Evolutionary conservation across 1,284 basidiomycete species (phyloP).

Genomic region (Heterobasidion parviporum): DNA sequence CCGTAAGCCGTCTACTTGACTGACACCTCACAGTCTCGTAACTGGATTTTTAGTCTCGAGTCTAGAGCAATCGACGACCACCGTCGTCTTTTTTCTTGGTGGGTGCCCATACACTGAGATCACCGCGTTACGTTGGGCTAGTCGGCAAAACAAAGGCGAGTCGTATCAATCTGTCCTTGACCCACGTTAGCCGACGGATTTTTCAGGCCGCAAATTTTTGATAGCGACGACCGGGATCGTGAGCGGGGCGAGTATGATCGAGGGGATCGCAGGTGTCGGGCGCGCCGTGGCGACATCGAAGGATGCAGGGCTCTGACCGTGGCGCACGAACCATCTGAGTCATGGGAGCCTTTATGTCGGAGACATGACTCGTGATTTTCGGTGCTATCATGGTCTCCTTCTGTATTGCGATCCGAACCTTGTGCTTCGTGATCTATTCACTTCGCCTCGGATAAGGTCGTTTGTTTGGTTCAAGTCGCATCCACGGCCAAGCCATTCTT

Average conservation of each 20-base stretch:
- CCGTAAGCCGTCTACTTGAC: conserved; percentile 28
- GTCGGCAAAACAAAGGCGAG: conserved; percentile 71
- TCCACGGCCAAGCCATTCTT: background rate
- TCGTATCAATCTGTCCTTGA: conserved; percentile 9
- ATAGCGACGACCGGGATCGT: conserved; percentile 87
- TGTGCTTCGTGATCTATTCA: background rate
- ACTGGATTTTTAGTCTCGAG: conserved; percentile 29
- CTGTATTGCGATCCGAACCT: too few species aligned
- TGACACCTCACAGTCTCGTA: background rate
- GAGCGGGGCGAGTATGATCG: conserved; percentile 66
- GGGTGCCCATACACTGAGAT: conserved; percentile 98
- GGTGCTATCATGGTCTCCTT: too few species aligned
- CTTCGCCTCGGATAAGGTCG: background rate
- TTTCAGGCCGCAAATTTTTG: conserved; percentile 70
- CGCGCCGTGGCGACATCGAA: conserved; percentile 17
- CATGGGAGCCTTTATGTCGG: background rate
- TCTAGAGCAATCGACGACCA: conserved; percentile 59
- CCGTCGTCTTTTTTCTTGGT: conserved; percentile 96
- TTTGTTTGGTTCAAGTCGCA: background rate
- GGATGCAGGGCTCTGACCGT: conserved; percentile 23
- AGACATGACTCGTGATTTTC: too few species aligned
- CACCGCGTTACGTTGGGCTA: conserved; percentile 88
- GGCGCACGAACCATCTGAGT: background rate
- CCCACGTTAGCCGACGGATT: background rate
- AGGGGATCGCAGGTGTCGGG: conserved; percentile 50